phyloP scores from a whole-genome alignment of 202 grass and related monocot species.

The Bolboschoenoplectus hybrid region DNA sequence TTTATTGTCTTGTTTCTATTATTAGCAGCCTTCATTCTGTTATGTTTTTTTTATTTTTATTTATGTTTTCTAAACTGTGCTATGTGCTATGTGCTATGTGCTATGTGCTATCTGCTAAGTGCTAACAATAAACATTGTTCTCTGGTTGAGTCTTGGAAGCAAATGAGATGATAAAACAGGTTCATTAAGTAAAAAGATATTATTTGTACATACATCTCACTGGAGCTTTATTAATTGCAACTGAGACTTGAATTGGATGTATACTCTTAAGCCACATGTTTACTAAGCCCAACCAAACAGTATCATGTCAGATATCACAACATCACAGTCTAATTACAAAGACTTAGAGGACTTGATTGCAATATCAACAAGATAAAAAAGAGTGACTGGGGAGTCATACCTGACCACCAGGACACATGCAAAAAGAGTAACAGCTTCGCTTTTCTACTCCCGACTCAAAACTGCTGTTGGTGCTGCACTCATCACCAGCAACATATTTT shows the following conservation, averaged over 20 bases:
- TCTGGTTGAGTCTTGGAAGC: too few species aligned
- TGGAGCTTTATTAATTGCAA: neutral
- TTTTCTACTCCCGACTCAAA: slow-evolving; percentile 41
- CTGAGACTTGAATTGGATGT: neutral
- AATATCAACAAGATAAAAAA: neutral
- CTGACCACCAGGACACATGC: slow-evolving; percentile 99
- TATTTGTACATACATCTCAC: neutral
- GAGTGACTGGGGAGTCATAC: slow-evolving; percentile 20
- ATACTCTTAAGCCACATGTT: neutral
- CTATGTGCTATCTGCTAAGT: too few species aligned
- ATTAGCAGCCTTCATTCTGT: neutral
- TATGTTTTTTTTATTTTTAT: neutral
- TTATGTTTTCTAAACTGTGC: neutral
- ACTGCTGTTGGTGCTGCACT: slow-evolving; percentile 31
- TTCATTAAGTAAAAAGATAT: neutral
- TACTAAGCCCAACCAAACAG: neutral
- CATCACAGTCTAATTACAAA: neutral
- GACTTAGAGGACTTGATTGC: slow-evolving; percentile 1
- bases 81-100: neutral
- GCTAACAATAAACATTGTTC: too few species aligned
- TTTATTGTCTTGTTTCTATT: neutral
- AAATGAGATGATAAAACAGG: too few species aligned
- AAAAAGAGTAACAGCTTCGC: slow-evolving; percentile 92
- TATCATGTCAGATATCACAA: slow-evolving; percentile 10
- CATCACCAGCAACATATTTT: slow-evolving; percentile 60